Evolutionary conservation across 2,329 filamentous ascomycete species (phyloP), one percentile per base, ranked within the genome.

Genomic region (Pseudodiploospora longispora): DNA sequence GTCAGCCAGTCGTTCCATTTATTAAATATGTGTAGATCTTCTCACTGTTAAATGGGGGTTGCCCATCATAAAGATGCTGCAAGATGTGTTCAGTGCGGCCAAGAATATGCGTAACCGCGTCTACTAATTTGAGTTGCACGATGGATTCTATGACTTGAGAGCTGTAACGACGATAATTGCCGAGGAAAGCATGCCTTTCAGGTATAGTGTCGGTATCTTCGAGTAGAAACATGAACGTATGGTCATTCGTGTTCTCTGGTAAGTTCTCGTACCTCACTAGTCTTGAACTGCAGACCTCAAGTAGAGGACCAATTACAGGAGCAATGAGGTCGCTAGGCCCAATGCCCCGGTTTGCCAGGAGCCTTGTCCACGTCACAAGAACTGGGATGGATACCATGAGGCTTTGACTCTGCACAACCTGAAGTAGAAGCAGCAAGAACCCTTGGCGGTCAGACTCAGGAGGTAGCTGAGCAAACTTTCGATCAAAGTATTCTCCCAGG

Each of bases 121-220:
- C 90, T 41, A 85, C 78, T 3, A 90, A 81, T 54, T 87, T 85
- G 53, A 86, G 77, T 52, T 86, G 78, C 27, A 94, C 88, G 50
- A 97, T 87, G 10, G 77, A 77, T 64, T 97, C 91, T 44, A 98
- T 88, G 28, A 96, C 78, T 47, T 87, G 83, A 3, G 83, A 82
- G 61, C 89, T 93, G 58, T 95, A 97, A 47, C 93, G 79, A 34
- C 93, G 78, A 62, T 98, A 98, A 59, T 98, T 97, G 4, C 91
- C 89, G 8, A 97, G 75, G 61, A 98, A 98, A 1, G 89, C 88
- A 65, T 98, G 93, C 27, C 89, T 79, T 61, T 98, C 93, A 0
- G 93, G 93, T 19, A 91, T 72, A 0, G 91, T 97, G 58, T 98
- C 93, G 44, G 95, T 94, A 59, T 98, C 93, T 58, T 97, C 90